Conservation (phyloP, 495 filamentous ascomycete species). For the Letharia columbiana region DNA sequence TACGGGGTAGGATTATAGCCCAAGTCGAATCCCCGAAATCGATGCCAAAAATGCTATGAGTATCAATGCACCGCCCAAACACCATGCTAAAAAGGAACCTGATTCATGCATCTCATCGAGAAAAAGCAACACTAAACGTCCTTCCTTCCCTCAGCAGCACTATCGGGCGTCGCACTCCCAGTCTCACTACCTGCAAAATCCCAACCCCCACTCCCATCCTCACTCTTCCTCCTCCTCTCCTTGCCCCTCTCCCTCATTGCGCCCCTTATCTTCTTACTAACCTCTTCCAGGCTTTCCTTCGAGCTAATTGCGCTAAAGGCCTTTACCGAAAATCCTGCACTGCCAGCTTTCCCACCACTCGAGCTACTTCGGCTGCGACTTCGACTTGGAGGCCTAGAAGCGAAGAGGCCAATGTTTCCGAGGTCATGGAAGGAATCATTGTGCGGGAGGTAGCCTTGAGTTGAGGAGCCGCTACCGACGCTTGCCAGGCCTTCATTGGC, state of each 20-base stretch:
- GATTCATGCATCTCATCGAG: background rate
- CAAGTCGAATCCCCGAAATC: background rate
- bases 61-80: background rate
- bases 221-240: constrained; percentile 59
- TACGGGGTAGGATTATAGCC: background rate
- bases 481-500: constrained; percentile 22
- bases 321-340: constrained; percentile 56
- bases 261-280: constrained; percentile 74
- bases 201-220: constrained; percentile 37
- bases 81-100: constrained; percentile 3
- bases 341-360: constrained; percentile 48
- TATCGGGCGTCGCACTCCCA: constrained; percentile 35
- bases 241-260: constrained; percentile 80
- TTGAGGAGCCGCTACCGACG: constrained; percentile 31
- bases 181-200: constrained; percentile 40
- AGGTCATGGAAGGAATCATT: constrained; percentile 93
- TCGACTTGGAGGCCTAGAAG: constrained; percentile 64
- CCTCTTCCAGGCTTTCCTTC: constrained; percentile 68
- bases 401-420: constrained; percentile 76
- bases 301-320: constrained; percentile 64
- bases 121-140: constrained; percentile 28
- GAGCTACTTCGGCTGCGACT: constrained; percentile 64
- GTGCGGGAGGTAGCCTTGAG: constrained; percentile 54
- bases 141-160: constrained; percentile 35
- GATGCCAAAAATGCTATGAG: background rate